Base-by-base conservation (phyloP, 805 yeast species). In the Cyberlindnera mrakii region DNA sequence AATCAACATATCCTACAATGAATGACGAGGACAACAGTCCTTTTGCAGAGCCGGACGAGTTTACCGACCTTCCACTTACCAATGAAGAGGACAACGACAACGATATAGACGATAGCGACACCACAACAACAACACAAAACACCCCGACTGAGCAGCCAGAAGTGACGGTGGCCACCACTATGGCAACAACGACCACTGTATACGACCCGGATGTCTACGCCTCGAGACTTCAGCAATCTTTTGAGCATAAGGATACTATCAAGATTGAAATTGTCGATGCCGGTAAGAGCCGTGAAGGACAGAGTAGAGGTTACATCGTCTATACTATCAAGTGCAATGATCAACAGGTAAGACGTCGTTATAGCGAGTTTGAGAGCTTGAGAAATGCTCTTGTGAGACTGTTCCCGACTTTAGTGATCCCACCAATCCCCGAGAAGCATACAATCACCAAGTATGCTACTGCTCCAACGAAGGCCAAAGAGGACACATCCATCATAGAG, bases 391-490 rank as follows among this genome's bases (percentile, higher is more conserved):
- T 93, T 18, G 69, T 80, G 3, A 79, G 82, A 52, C 65, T 86
- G 32, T 83, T 84, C 50, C 97, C 99, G 3, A 78, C 93, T 3
- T 59, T 80, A 4, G 75, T 93, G 3, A 78, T 93, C 5, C 99
- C 99, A 6, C 97, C 98, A 1, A 91, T 93, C 9, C 99, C 99
- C 0, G 85, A 82, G 61, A 85, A 85, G 59, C 91, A 85, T 39
- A 71, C 84, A 16, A 60, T 85, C 13, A 55, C 69, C 13, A 68
- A 66, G 47, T 70, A 70, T 45, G 65, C 72, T 33, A 50, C 67
- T 31, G 68, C 66, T 29, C 74, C 74, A 19, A 57, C 71, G 4
- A 66, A 63, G 42, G 72, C 67, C 6, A 67, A 68, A 46, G 68
- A 62, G 43, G 74, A 71, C 45, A 37, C 57, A 3, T 70, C 55